Conservation (phyloP, 2,329 filamentous ascomycete genomes). For the Ophiostoma quercus region DNA sequence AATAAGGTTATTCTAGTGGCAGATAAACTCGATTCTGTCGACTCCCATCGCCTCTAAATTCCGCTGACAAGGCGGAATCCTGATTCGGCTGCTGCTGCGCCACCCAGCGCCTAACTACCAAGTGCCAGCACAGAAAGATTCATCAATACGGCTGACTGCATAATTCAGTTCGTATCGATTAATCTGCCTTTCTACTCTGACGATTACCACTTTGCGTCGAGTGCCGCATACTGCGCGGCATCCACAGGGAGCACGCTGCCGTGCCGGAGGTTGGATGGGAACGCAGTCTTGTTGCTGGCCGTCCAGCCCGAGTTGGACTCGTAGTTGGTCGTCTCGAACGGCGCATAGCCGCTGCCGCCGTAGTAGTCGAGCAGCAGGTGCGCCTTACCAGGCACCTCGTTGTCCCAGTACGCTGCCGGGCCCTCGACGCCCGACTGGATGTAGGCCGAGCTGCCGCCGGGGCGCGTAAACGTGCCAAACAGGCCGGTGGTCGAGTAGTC, state of each 20-base stretch:
- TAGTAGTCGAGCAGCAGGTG: slow-evolving; percentile 49
- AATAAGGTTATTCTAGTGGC: background rate
- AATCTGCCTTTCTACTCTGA: background rate
- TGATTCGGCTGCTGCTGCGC: background rate
- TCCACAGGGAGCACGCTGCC: slow-evolving; percentile 48
- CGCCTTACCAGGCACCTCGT: slow-evolving; percentile 36
- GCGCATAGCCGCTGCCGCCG: slow-evolving; percentile 44
- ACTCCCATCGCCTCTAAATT: background rate
- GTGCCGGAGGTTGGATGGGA: slow-evolving; percentile 47
- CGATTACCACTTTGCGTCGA: slow-evolving; percentile 36
- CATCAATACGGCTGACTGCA: background rate
- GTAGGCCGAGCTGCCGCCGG: slow-evolving; percentile 40
- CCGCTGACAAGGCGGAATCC: background rate
- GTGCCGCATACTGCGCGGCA: slow-evolving; percentile 39
- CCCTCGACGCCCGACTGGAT: slow-evolving; percentile 43
- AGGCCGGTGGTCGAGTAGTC: slow-evolving; percentile 46
- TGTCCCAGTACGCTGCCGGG: slow-evolving; percentile 43
- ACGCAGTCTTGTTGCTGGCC: slow-evolving; percentile 39
- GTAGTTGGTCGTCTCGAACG: slow-evolving; percentile 44
- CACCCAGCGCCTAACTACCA: slow-evolving; percentile 2
- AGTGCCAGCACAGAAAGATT: background rate
- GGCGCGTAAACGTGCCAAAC: slow-evolving; percentile 48
- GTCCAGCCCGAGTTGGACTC: slow-evolving; percentile 42
- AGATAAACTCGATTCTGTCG: too few species aligned
- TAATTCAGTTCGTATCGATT: too few species aligned